Base-by-base conservation (phyloP, 1,284 basidiomycete species). In the Apiotrichum porosum region DNA sequence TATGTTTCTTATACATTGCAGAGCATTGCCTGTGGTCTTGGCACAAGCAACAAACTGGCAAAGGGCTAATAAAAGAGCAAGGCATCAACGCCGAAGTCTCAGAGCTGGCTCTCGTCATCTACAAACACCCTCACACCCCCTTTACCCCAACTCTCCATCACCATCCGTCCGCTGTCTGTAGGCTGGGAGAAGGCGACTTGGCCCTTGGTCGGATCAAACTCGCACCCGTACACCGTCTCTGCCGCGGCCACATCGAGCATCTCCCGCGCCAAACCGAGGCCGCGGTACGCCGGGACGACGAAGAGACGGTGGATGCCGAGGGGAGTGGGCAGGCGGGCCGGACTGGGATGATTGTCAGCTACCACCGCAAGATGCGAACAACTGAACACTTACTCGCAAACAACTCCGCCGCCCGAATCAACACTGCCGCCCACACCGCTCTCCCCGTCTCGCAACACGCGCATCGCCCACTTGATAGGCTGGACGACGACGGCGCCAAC, bases 301-400 rank as follows among this genome's bases (percentile, higher is more conserved):
- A 74, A 78, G 18, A 78, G 63, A 28, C 76, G 64, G 50, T 77
- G 75, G 10, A 78, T 72, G 23, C 76, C 76, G 6, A 77, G 58
- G 0, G 71, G 60, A 0, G 74, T 73, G 0, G 72, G 63, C 0
- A 72, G 56, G 0, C 65, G 62, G 24, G 42, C 54, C 0, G 75
- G 72, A 13, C 74, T 76, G 47, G 6, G 15, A 13, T 42, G 19
- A 23, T 14, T 30, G 40, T 49, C 19, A 32, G 44, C 17, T 24
- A 10, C 15, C 6, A 19, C 17, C 6, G 36, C 6, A 9, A 8
- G 10, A 14, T 6, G 6, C 10, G 10, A 31, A n/a, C 6, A n/a
- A n/a, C n/a, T n/a, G n/a, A 6, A 24, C 2, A 70, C 75, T 63
- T 37, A 76, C 75, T 72, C 72, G 72, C 76, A 76, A 17, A 72